A percentile compares a stretch with the other conserved stretches of the same genome.
phyloP scores from a whole-genome alignment of 768 basidiomycete genomes.

The Russula foetens region DNA sequence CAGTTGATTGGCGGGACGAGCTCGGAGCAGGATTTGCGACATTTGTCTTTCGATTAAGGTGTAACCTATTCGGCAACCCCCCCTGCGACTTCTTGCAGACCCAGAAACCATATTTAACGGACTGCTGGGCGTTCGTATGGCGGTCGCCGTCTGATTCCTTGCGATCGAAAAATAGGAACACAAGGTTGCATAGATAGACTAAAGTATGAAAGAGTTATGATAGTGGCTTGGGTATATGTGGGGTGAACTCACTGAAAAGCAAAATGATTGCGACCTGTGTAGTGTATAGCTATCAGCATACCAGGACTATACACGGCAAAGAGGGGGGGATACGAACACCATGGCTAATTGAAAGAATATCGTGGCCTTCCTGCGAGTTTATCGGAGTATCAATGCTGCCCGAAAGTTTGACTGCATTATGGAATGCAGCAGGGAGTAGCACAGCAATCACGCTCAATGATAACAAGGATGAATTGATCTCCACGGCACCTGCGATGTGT shows the following conservation, averaged over 20 bases:
- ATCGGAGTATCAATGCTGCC: conserved; percentile 21
- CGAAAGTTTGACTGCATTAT: conserved; percentile 37
- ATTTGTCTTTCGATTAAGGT: neutral
- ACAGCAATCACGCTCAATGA: conserved; percentile 75
- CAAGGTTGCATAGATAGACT: conserved; percentile 45
- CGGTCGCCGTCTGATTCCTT: conserved; percentile 40
- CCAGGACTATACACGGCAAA: too few species aligned
- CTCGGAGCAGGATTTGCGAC: neutral
- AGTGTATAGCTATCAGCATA: too few species aligned
- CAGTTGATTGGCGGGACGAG: neutral
- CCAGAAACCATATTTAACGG: neutral
- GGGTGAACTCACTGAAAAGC: too few species aligned
- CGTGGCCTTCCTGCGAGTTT: conserved; percentile 29
- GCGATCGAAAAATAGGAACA: conserved; percentile 53
- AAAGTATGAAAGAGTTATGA: neutral
- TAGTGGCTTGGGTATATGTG: too few species aligned
- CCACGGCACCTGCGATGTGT: conserved; percentile 39
- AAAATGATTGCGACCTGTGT: too few species aligned
- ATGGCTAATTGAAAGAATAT: conserved; percentile 44
- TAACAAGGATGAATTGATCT: conserved; percentile 67
- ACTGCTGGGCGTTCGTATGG: neutral
- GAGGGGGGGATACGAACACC: conserved; percentile 31
- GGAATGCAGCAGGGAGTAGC: conserved; percentile 73
- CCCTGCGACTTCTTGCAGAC: neutral
- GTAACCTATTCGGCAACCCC: too few species aligned